Percentiles rank a stretch among this genome's conserved stretches.
phyloP scores from a whole-genome alignment of 2,329 filamentous ascomycete species.

The Penicillium thymicola region DNA sequence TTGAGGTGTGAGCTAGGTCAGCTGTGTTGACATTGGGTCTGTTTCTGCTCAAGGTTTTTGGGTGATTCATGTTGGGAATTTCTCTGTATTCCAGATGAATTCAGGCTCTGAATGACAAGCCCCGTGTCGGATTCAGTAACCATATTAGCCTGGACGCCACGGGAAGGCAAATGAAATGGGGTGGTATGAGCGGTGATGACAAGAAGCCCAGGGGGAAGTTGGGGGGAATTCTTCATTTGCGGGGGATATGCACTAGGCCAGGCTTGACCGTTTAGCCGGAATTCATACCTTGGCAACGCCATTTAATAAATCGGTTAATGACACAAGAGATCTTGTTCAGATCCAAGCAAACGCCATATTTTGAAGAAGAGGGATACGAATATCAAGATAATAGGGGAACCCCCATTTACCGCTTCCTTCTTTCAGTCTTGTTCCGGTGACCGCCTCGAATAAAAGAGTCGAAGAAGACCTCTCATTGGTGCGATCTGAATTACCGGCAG shows the following conservation, averaged over 20 bases:
- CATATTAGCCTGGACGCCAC: background rate
- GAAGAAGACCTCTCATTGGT: background rate
- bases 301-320: background rate
- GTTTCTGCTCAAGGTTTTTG: background rate
- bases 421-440: background rate
- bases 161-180: background rate
- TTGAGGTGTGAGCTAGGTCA: background rate
- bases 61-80: background rate
- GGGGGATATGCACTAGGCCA: background rate
- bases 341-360: background rate
- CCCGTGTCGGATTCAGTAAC: constrained; percentile 9
- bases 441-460: background rate
- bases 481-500: background rate
- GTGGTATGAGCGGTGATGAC: constrained; percentile 1
- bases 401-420: background rate
- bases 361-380: background rate
- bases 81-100: background rate
- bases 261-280: constrained; percentile 6
- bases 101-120: background rate
- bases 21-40: background rate
- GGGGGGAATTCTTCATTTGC: constrained; percentile 1
- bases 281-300: background rate
- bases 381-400: background rate
- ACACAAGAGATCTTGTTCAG: background rate
- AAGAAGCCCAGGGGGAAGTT: background rate